Evolutionary conservation across 2,329 filamentous ascomycete species (phyloP).

Genomic region (Aspergillus brasiliensis): DNA sequence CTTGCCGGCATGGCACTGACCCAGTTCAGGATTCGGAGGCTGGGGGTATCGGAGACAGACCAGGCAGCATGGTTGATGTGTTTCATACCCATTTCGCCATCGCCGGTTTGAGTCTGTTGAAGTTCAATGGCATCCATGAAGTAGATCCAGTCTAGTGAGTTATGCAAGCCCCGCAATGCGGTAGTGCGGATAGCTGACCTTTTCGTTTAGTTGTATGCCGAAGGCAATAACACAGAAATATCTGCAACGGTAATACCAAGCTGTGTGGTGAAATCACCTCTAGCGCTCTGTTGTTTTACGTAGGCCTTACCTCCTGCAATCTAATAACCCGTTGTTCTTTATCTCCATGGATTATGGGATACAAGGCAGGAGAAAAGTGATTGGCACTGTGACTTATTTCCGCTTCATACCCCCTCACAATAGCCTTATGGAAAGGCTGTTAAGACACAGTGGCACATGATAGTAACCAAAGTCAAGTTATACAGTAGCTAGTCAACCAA

Average conservation of each 20-base stretch:
- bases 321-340: constrained; percentile 65
- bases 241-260: constrained; percentile 43
- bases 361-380: constrained; percentile 69
- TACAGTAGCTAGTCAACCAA: background rate
- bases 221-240: constrained; percentile 65
- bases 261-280: background rate
- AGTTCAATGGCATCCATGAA: constrained; percentile 72
- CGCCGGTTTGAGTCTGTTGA: constrained; percentile 81
- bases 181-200: constrained; percentile 7
- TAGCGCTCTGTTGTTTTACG: background rate
- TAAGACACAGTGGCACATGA: constrained; percentile 45
- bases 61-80: constrained; percentile 94
- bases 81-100: constrained; percentile 93
- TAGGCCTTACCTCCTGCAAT: constrained; percentile 60
- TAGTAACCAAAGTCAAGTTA: background rate
- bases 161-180: background rate
- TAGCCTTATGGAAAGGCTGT: constrained; percentile 36
- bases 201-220: constrained; percentile 65
- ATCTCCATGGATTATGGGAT: constrained; percentile 62
- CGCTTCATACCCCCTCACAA: constrained; percentile 41
- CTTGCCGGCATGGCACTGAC: constrained; percentile 7
- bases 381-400: constrained; percentile 43
- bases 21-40: constrained; percentile 67
- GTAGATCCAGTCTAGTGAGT: constrained; percentile 85
- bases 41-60: constrained; percentile 86